Evolutionary conservation across 2,329 filamentous ascomycete genomes (phyloP).

Genomic region (Trichoderma sp.): DNA sequence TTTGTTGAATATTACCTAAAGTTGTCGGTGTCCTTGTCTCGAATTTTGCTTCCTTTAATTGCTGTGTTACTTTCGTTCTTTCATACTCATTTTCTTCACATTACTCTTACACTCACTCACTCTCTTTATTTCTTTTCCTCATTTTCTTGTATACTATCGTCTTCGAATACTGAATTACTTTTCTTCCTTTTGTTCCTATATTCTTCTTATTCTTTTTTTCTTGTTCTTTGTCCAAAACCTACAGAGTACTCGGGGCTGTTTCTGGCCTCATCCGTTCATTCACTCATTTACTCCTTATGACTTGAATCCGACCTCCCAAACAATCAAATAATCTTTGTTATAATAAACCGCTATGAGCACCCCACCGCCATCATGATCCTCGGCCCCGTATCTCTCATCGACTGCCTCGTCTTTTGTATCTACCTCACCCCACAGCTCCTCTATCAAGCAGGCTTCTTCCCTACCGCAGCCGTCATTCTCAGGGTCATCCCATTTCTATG

Average conservation of each 20-base stretch:
- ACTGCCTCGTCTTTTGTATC: slow-evolving; percentile 71
- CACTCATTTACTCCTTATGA: background rate
- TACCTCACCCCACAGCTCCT: slow-evolving; percentile 73
- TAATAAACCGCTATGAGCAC: slow-evolving; percentile 13
- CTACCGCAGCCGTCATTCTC: slow-evolving; percentile 58
- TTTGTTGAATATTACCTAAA: background rate
- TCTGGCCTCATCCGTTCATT: background rate
- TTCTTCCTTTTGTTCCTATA: background rate
- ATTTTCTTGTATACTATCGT: background rate
- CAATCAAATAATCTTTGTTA: background rate
- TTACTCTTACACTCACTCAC: background rate
- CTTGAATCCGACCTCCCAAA: background rate
- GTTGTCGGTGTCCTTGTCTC: background rate
- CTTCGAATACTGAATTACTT: background rate
- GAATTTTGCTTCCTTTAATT: background rate
- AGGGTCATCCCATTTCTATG: slow-evolving; percentile 69
- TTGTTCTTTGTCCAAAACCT: background rate
- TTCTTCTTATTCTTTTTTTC: background rate
- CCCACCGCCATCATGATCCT: slow-evolving; percentile 62
- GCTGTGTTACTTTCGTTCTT: background rate
- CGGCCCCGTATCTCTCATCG: slow-evolving; percentile 70
- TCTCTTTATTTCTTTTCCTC: background rate
- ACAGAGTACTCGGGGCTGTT: background rate
- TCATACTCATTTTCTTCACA: background rate
- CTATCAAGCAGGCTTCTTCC: slow-evolving; percentile 63